Evolutionary conservation across 1,284 basidiomycete species (phyloP).

Genomic region (Athelia psychrophila): DNA sequence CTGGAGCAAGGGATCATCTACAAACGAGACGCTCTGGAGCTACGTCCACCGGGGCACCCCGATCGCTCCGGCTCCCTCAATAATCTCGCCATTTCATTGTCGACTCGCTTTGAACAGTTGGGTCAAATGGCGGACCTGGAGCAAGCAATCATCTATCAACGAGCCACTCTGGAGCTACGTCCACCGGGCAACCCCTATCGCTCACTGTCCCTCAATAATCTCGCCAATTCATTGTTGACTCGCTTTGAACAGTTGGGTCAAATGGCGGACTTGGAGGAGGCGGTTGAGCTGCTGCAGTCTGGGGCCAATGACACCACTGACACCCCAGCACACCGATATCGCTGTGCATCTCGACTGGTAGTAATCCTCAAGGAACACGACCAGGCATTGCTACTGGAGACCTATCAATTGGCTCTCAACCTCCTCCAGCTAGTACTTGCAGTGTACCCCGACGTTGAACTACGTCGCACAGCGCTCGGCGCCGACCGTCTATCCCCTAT

Average conservation of each 20-base stretch:
- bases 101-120: no score
- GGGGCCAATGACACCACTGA: no score
- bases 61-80: no score
- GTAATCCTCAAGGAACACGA: no score
- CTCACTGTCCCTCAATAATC: slow-evolving; percentile 8
- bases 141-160: slow-evolving; percentile 19
- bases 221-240: slow-evolving; percentile 14
- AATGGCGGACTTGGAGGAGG: no score
- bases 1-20: no score
- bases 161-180: slow-evolving; percentile 21
- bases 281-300: slow-evolving; percentile 1
- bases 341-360: no score
- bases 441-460: neutral
- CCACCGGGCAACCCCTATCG: slow-evolving; percentile 13
- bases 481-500: neutral
- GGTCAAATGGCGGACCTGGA: slow-evolving; percentile 1
- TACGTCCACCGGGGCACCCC: no score
- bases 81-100: no score
- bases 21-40: no score
- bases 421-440: neutral
- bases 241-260: no score
- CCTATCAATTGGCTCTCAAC: neutral
- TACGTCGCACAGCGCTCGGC: neutral
- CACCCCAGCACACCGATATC: no score
- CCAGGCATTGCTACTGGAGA: neutral